Base-by-base conservation (phyloP, 768 basidiomycete genomes). In the Leucocoprinus leucothites region DNA sequence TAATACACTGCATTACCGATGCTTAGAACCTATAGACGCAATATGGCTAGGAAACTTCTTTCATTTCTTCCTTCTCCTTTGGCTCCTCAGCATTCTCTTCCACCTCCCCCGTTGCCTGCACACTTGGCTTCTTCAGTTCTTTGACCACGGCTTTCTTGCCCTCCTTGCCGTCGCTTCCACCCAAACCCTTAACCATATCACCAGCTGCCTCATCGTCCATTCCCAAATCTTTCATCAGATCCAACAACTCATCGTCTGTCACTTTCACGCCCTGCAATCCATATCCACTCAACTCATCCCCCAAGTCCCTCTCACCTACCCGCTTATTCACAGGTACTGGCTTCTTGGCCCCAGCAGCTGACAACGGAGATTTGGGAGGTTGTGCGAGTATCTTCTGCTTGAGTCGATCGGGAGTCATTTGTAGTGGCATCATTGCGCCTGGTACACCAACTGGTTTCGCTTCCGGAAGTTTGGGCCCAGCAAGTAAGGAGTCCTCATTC, bases 361-460 rank as follows among this genome's bases (percentile, higher is more conserved):
- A 35, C 44, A 76, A 65, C 11, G 80, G 80, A n/a, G 77, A 78
- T 11, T 68, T 63, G 0, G 72, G 66, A 40, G 73, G 67, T n/a
- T 65, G 62, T 48, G 82, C 77, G 38, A 83, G 74, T 45, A 82
- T 74, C 62, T 82, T 80, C 53, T 75, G 78, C 63, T 74, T 83
- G 61, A 92, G 76, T 46, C 77, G 86, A 38, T 86, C 82, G n/a
- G 88, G 87, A 6, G 86, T 87, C 86, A 92, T 92, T 65, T 92
- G 82, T 7, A 84, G 71, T 9, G 91, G 89, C 7, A 83, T 75
- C 25, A 80, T 74, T 0, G 88, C 91, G 3, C 91, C 91, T 2
- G 92, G 89, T 5, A 94, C 88, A 52, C 91, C 91, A 48, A 92
- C 79, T 9, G 88, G 84, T 59, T 82, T 78, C 0, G 71, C 79